Evolutionary conservation across 257 asterid species (phyloP).

Genomic region (Solanum appendiculatum): DNA sequence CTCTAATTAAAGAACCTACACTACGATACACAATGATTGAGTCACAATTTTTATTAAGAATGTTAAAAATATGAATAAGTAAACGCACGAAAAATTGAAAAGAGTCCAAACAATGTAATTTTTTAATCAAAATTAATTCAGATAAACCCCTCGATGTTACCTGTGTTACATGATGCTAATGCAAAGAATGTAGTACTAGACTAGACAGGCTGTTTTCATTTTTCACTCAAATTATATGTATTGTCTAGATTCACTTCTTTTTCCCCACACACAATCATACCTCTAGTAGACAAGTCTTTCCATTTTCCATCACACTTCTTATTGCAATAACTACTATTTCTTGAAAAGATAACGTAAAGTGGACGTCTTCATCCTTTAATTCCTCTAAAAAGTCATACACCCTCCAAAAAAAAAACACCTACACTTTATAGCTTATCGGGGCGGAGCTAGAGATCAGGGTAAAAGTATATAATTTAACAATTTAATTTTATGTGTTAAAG

Average conservation of each 20-base stretch:
- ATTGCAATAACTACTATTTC: slow-evolving; percentile 41
- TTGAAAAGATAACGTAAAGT: slow-evolving; percentile 53
- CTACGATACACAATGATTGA: neutral
- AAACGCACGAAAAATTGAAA: too few relatives aligned
- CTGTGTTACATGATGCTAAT: neutral
- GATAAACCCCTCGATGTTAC: fast-evolving
- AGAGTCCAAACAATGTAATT: neutral
- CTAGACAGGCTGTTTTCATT: slow-evolving; percentile 17
- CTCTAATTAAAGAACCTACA: neutral
- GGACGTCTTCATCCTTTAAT: slow-evolving; percentile 28
- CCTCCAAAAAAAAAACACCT: neutral
- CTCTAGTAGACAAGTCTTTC: slow-evolving; percentile 14
- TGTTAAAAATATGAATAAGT: fast-evolving
- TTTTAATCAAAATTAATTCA: too few relatives aligned
- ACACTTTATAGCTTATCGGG: neutral
- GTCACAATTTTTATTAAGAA: neutral
- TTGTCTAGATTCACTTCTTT: slow-evolving; percentile 13
- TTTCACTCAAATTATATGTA: neutral
- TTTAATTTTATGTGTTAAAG: too few relatives aligned
- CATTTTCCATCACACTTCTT: slow-evolving; percentile 39
- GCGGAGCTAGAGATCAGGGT: neutral
- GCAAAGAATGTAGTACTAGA: neutral
- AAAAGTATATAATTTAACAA: too few relatives aligned
- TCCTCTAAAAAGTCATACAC: neutral
- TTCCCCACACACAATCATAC: slow-evolving; percentile 53